Base-by-base conservation (phyloP, 352 stramenopile species). In the Pythium volutum region DNA sequence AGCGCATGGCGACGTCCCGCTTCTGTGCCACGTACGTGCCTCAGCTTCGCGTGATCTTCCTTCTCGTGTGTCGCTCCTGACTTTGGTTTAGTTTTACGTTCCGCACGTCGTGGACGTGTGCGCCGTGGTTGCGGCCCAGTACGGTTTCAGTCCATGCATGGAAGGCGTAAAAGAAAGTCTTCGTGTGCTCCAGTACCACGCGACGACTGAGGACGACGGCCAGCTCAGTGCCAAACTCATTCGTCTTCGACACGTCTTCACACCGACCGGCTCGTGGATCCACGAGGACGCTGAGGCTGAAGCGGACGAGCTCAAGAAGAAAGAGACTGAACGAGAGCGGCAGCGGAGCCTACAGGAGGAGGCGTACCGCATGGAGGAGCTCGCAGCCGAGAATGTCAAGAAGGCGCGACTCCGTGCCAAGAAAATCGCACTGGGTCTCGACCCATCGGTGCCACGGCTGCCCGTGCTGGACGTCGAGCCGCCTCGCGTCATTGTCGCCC, bases 351-450 rank as follows among this genome's bases (percentile, higher is more conserved):
- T 76, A 14, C 62, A 72, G 15, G 57, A 81, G 42, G 67, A 87
- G 22, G 62, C 64, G 0, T 38, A 72, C 20, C 66, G 61, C 0
- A 64, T 75, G 25, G 76, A 81, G 34, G 36, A 67, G 9, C 20
- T 77, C 4, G 68, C 71, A 1, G 38, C 63, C 1, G 70, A 84
- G 46, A 85, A 76, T 47, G 73, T 67, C 1, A 69, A 69, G 22
- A 75, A 71, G 38, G 67, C 70, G 2, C 70, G 73, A 16, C 23
- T 88, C 14, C 77, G 73, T 9, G 78, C 81, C n/a, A 79, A 76
- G 59, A 90, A 90, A 50, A 64, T 88, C 39, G 70, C 78, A 6
- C 53, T 86, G 26, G 78, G 77, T 16, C 63, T 90, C 11, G 78
- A 90, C 27, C 81, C 81, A 18, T 71, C 61, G 3, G 54, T 77